Percentiles rank a stretch among this genome's conserved stretches.
Evolutionary conservation across 768 basidiomycete species (phyloP).

Genomic region (Scleroderma citrinum): DNA sequence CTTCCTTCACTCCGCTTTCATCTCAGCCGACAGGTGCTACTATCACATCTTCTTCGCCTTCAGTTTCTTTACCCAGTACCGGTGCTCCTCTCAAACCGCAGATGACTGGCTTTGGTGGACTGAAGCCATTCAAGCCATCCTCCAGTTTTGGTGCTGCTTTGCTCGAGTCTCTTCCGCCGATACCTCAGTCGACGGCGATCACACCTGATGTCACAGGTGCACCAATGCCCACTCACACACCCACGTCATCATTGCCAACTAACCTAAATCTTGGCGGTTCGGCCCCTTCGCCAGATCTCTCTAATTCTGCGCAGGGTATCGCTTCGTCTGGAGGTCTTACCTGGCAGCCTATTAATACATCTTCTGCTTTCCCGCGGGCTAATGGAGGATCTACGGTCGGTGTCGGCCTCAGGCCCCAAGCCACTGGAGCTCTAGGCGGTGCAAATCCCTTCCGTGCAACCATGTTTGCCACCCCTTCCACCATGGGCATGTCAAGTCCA

Average conservation of each 20-base stretch:
- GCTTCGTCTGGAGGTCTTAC: slow-evolving; percentile 25
- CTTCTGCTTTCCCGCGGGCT: slow-evolving; percentile 4
- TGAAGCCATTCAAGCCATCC: slow-evolving; percentile 80
- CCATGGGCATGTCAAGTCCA: slow-evolving; percentile 2
- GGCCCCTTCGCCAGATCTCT: slow-evolving; percentile 5
- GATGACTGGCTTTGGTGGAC: slow-evolving; percentile 47
- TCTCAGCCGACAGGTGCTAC: slow-evolving; percentile 48
- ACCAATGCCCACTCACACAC: slow-evolving; percentile 8
- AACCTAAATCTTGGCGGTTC: slow-evolving; percentile 10
- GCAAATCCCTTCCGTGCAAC: slow-evolving; percentile 66
- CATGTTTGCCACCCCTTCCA: slow-evolving; percentile 37
- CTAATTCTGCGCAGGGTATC: slow-evolving; percentile 11
- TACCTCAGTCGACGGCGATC: slow-evolving; percentile 51
- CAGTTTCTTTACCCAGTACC: slow-evolving; percentile 24
- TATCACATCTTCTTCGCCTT: slow-evolving; percentile 26
- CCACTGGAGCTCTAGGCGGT: slow-evolving; percentile 44
- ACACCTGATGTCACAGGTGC: slow-evolving; percentile 34
- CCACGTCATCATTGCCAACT: slow-evolving; percentile 23
- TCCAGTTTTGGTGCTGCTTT: slow-evolving; percentile 75
- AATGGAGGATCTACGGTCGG: slow-evolving; percentile 32
- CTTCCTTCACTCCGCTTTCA: slow-evolving; percentile 35
- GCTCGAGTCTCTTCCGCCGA: slow-evolving; percentile 67
- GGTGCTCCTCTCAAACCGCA: slow-evolving; percentile 35
- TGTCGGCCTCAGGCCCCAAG: slow-evolving; percentile 49
- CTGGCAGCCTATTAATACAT: slow-evolving; percentile 29